Evolutionary conservation across 805 yeast species (phyloP).

Genomic region (Allodekkera sacchari): DNA sequence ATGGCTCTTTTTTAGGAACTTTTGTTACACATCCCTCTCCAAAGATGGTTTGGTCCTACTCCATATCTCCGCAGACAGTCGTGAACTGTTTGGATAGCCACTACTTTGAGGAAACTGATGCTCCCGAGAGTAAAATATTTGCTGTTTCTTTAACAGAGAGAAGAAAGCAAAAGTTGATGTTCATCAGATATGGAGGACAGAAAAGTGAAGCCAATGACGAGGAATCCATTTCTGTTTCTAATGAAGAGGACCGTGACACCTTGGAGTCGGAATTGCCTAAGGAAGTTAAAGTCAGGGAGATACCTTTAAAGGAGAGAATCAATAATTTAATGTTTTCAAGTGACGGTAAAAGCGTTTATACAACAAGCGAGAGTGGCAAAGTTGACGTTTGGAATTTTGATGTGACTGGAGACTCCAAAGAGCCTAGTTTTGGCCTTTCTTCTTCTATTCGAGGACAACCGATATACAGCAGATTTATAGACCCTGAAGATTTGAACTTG

Average conservation of each 20-base stretch:
- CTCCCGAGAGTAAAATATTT: constrained; percentile 17
- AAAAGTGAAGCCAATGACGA: constrained; percentile 23
- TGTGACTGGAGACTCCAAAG: no score
- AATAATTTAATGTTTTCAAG: constrained; percentile 20
- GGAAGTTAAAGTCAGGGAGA: constrained; percentile 24
- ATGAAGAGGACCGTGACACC: constrained; percentile 21
- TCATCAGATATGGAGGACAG: constrained; percentile 21
- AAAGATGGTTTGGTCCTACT: constrained; percentile 46
- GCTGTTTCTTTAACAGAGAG: constrained; percentile 29
- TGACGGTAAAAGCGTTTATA: constrained; percentile 21
- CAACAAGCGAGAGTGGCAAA: constrained; percentile 24
- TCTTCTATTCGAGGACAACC: constrained; percentile 6
- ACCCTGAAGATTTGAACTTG: constrained; percentile 17
- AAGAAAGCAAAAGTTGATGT: constrained; percentile 21
- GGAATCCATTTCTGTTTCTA: constrained; percentile 18
- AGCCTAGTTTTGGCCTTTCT: no score
- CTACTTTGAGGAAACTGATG: constrained; percentile 12
- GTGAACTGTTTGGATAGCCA: constrained; percentile 35
- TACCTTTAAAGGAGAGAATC: constrained; percentile 16
- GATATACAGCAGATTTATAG: constrained; percentile 19
- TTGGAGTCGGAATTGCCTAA: constrained; percentile 26
- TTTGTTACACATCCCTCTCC: constrained; percentile 49
- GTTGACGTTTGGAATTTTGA: constrained; percentile 18
- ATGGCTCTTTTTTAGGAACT: constrained; percentile 44
- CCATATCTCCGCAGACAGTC: constrained; percentile 39